Conservation (phyloP, 129 eudicot genomes). For the Tanacetum coccineum region DNA sequence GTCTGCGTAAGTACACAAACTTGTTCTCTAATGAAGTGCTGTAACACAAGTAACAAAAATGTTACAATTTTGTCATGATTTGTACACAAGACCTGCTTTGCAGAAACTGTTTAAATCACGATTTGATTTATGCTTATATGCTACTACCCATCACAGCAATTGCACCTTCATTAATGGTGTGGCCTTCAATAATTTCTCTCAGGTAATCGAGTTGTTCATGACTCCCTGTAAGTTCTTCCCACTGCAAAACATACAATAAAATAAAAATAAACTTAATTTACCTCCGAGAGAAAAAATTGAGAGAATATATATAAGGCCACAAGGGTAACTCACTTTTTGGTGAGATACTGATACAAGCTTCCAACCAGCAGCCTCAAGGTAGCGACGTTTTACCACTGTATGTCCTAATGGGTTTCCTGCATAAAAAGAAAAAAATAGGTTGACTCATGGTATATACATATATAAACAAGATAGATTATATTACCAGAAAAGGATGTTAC, state of each 20-base stretch:
- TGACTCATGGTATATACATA: not conserved
- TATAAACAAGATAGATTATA: not conserved
- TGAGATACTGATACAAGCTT: constrained; percentile 65
- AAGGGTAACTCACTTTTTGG: constrained; percentile 53
- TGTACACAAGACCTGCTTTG: no score
- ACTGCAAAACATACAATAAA: constrained; percentile 43
- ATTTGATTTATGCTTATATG: no score
- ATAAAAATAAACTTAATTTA: not conserved
- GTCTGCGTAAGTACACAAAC: no score
- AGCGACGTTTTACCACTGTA: constrained; percentile 75
- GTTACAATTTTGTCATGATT: no score
- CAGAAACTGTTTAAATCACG: no score
- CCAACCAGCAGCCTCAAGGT: constrained; percentile 90
- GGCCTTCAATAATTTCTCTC: constrained; percentile 52
- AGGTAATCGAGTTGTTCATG: constrained; percentile 84
- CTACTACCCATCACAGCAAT: constrained; percentile 10
- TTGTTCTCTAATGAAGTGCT: no score
- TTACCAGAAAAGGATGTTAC: not conserved
- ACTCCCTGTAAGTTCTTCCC: constrained; percentile 84
- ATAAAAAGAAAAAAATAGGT: constrained; percentile 1
- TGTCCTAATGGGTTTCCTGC: constrained; percentile 87
- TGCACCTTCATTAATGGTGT: constrained; percentile 24
- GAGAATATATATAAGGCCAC: not conserved
- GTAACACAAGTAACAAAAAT: no score
- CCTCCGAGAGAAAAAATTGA: not conserved